Evolutionary conservation across 179 eudicot genomes (phyloP), one percentile per base, ranked within the genome.

Genomic region (Silene vulgaris): DNA sequence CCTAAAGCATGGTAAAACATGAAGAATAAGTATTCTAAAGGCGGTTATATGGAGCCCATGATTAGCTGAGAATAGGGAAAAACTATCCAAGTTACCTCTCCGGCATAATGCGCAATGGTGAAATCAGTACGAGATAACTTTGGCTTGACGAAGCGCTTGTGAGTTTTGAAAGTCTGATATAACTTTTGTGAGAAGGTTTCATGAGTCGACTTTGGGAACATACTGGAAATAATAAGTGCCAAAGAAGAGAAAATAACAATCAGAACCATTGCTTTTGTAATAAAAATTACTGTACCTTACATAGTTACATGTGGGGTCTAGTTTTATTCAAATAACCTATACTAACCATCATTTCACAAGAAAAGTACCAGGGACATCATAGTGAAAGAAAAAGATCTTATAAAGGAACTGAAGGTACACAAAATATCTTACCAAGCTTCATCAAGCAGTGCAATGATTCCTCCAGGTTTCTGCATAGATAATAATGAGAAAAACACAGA

Each of bases 151-250:
- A 92, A 94, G 75, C 97, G 96, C 69, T 89, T 89, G 84, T 92
- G 86, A 75, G 79, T 64, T 76, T 86, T 87, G 79, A 90, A 94
- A 72, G 94, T 94, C 88, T 90, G 97, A 71, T 92, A 94, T 50
- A 94, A 85, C 92, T 94, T 94, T 70, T 87, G 83, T 1, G 96
- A 84, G 83, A 92, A 94, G 76, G 98, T 94, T 81, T 94, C 97
- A 78, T 90, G 91, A 65, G 96, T 92, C 28, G 97, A 92, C 83
- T 94, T 94, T 62, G 98, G 98, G 82, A 94, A 94, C 98, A 94
- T 92, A 78, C 97, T 94, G 97, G 68, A 84, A 79, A 67, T 61
- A 64, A 57, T 75, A 29, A 45, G 57, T 57, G 62, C 32, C 76
- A 17, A 52, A 65, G 40, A 61, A 57, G 29, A 78, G 54, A 61